Evolutionary conservation across 108 stramenopile species (phyloP), one percentile per base, ranked within the genome.

Genomic region (Discostella pseudostelligera): DNA sequence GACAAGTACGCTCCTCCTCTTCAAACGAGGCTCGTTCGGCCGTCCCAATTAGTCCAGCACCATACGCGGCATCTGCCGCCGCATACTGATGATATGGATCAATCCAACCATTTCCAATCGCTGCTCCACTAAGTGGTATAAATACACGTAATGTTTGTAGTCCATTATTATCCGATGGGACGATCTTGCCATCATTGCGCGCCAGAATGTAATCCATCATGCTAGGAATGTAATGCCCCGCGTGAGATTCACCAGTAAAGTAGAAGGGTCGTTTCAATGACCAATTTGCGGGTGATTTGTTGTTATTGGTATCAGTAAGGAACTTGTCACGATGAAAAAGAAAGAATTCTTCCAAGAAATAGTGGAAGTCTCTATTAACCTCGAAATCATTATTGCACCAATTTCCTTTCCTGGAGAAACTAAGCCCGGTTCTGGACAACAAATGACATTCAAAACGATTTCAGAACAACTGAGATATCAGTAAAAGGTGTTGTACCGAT

Each of bases 211-310:
- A 90, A 40, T 85, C 69, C 77, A 96, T 87, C 96, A 98, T 94
- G 61, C 71, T 80, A 19, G 97, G 97, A 60, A 98, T 97, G 78
- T 96, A 98, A 60, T 95, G 95, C 0, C 96, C 97, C 2, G 96
- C 96, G 69, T 98, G 96, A 9, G 89, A 91, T 70, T 98, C 97
- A 47, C 96, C 97, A 13, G 92, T 79, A 62, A 98, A 97, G 69
- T 78, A 96, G 19, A 98, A 51, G 14, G 84, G 80, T 22, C 96
- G 84, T 8, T 65, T 67, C 25, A 85, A 19, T 13, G 67, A 36
- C 46, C 54, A 65, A 39, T 22, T 58, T 11, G 55, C 45, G 8
- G 58, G 6, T 16, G 64, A 16, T 1, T 59, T 26, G 21, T 75
- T 58, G 64, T 62, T 39, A 21, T 42, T 45, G 20, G 49, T 17